Conservation (phyloP, 148 eudicot genomes). For the Camellia granthamiana region DNA sequence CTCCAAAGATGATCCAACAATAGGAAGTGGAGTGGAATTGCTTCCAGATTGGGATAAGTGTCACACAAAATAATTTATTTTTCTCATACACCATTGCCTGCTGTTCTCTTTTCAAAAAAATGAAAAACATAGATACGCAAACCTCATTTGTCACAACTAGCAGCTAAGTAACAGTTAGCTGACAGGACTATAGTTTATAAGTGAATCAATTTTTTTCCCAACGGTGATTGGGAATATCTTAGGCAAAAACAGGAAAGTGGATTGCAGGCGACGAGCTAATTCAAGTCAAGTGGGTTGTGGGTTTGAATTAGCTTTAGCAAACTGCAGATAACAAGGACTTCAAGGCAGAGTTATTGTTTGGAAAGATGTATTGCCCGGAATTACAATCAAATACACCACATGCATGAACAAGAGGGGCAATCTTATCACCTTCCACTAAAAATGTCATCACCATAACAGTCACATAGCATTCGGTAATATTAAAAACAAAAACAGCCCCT, state of each 20-base stretch:
- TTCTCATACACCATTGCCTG: not conserved
- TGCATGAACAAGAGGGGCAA: not conserved
- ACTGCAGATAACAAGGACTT: too few relatives aligned
- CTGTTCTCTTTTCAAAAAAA: not conserved
- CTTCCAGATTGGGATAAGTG: not conserved
- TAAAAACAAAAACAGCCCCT: conserved; percentile 13
- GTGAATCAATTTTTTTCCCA: too few relatives aligned
- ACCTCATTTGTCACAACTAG: not conserved
- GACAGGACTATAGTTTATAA: too few relatives aligned
- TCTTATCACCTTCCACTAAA: not conserved
- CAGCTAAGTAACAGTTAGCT: not conserved
- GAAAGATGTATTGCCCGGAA: not conserved
- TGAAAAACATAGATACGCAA: not conserved
- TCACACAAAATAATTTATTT: not conserved
- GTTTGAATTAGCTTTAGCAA: too few relatives aligned
- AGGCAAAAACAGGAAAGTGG: too few relatives aligned
- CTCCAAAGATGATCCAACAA: not conserved
- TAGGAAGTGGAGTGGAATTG: not conserved
- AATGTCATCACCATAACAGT: not conserved
- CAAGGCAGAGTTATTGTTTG: too few relatives aligned
- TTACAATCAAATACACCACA: not conserved
- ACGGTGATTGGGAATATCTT: too few relatives aligned
- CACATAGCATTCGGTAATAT: not conserved
- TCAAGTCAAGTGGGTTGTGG: too few relatives aligned
- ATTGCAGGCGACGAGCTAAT: too few relatives aligned